phyloP scores from a whole-genome alignment of 148 eudicot genomes.

The Rhododendron vialii region DNA sequence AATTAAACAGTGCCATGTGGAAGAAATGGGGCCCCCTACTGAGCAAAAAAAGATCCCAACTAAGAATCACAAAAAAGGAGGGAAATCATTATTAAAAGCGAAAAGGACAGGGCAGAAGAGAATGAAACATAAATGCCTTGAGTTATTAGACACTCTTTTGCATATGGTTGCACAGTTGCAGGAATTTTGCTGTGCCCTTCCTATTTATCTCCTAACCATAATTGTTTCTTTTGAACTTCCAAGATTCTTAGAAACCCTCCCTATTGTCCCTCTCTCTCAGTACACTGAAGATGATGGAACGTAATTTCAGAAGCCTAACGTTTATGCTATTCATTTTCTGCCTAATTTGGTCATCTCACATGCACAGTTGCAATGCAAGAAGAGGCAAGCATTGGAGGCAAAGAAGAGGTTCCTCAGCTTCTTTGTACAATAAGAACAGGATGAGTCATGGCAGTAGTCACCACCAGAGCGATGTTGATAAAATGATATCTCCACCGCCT shows the following conservation, averaged over 20 bases:
- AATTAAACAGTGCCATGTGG: background rate
- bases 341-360: constrained; percentile 33
- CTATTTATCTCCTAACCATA: constrained; percentile 24
- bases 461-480: constrained; percentile 25
- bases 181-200: constrained; percentile 9
- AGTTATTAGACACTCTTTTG: constrained; percentile 8
- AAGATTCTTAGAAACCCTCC: background rate
- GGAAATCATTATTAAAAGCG: constrained; percentile 11
- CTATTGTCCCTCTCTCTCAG: constrained; percentile 5
- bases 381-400: constrained; percentile 51
- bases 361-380: constrained; percentile 36
- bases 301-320: constrained; percentile 29
- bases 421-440: constrained; percentile 34
- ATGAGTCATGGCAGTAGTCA: constrained; percentile 17
- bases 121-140: constrained; percentile 10
- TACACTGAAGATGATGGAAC: constrained; percentile 21
- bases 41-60: constrained; percentile 17
- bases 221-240: constrained; percentile 15
- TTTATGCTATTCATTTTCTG: constrained; percentile 26
- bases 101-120: background rate
- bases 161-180: constrained; percentile 12
- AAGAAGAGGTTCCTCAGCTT: constrained; percentile 16
- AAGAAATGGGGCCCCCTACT: background rate
- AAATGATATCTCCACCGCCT: constrained; percentile 13
- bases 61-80: constrained; percentile 20